Evolutionary conservation across 1,284 basidiomycete genomes (phyloP), one percentile per base, ranked within the genome.

Genomic region (Moesziomyces parantarcticus): DNA sequence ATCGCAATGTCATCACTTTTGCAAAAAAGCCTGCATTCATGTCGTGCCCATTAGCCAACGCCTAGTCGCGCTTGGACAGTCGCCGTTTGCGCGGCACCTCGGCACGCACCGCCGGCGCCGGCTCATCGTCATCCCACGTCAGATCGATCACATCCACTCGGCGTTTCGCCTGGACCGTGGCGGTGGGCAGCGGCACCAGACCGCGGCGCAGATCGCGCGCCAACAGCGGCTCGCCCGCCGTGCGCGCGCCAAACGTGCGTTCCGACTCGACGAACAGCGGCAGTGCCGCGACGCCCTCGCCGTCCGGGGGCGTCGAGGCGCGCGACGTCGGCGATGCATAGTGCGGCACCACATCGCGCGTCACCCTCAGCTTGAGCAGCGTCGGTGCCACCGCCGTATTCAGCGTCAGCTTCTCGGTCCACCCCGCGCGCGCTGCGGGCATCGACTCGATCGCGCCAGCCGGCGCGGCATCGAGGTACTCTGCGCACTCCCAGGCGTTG

Each of bases 201-300:
- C 75, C 76, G 13, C 75, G 53, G 26, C 74, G 45, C 16, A 70
- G 20, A 52, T 77, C 72, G 9, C 77, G 51, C 14, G 77, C 70
- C 16, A 63, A 73, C 2, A 56, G 21, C 5, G 77, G 59, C 11
- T 79, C 75, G 20, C 75, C 75, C 5, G 62, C 77, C 16, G 50
- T 16, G 9, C 56, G 44, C 11, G 64, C 55, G 3, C 77, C 77
- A 36, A 77, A 79, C 10, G 45, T 39, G 21, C 67, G 46, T 29
- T 79, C 77, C 5, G 69, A 71, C 34, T 76, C 74, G 8, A 76
- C 52, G 41, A 57, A 64, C 1, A 53, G 20, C 9, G 61, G 58
- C 20, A 70, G 46, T 2, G 45, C 43, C 21, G 44, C 7, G 3
- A 32, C 42, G 3, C 44, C 52, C 3, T 46, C 44, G 23, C 14